Conservation (phyloP, 2,329 filamentous ascomycete species). For the Samsoniella hepiali region DNA sequence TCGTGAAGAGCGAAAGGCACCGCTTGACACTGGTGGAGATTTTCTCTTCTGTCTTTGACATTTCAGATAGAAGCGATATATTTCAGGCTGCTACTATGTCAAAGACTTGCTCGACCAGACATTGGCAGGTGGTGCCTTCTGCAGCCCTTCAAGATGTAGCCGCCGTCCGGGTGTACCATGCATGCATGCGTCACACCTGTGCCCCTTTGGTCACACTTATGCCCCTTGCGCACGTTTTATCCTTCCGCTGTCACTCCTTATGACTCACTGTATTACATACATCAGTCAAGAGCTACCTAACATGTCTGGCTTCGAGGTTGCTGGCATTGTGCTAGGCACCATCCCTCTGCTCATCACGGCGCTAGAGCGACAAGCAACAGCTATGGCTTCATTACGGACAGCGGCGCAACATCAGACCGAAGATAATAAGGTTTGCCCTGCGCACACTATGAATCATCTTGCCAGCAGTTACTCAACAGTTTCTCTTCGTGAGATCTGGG, state of each 20-base stretch:
- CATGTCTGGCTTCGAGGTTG: slow-evolving; percentile 23
- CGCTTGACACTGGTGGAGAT: not conserved
- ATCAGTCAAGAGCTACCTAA: no score
- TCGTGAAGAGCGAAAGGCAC: not conserved
- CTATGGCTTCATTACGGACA: not conserved
- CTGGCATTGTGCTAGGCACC: slow-evolving; percentile 22
- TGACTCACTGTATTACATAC: no score
- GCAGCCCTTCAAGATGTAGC: no score
- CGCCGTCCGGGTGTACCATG: no score
- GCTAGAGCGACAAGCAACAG: slow-evolving; percentile 14
- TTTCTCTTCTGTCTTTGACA: not conserved
- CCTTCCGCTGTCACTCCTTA: no score
- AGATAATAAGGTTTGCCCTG: not conserved
- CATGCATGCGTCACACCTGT: no score
- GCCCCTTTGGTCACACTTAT: no score
- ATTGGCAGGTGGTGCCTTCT: not conserved
- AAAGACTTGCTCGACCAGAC: not conserved
- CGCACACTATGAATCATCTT: not conserved
- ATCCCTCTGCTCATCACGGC: slow-evolving; percentile 20
- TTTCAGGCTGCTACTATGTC: not conserved
- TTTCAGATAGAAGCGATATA: not conserved
- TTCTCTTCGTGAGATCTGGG: not conserved
- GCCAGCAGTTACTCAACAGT: not conserved
- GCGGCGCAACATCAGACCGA: not conserved
- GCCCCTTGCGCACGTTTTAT: not conserved